Evolutionary conservation across 768 basidiomycete species (phyloP).

Genomic region (Lentinula lateritia): DNA sequence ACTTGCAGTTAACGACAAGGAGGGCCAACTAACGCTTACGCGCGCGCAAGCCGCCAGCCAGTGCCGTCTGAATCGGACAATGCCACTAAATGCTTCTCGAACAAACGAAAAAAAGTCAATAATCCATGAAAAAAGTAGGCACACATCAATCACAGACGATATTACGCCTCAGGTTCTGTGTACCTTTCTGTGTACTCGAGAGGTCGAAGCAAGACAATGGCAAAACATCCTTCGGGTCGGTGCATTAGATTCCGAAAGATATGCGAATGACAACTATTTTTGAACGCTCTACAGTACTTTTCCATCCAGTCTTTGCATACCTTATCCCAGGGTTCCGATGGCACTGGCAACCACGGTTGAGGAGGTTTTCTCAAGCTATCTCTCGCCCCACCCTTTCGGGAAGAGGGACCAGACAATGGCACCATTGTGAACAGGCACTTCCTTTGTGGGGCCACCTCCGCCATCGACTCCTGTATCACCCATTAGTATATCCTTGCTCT

Average conservation of each 20-base stretch:
- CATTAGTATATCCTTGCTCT: no score
- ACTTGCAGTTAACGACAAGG: no score
- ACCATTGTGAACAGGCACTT: neutral
- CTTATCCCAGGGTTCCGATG: neutral
- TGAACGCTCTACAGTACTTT: neutral
- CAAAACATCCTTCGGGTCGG: neutral
- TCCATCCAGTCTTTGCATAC: neutral
- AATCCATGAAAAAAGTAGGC: neutral
- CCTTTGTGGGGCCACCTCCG: neutral
- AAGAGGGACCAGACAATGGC: neutral
- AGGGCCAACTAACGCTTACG: no score
- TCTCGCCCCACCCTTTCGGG: neutral
- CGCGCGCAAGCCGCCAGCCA: no score
- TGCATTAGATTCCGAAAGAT: neutral
- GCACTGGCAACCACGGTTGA: neutral
- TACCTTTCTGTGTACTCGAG: neutral
- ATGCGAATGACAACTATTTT: neutral
- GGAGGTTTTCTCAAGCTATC: neutral
- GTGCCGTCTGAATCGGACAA: no score
- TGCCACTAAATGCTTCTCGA: no score
- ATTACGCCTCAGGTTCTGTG: neutral
- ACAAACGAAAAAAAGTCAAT: neutral
- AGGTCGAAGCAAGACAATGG: neutral
- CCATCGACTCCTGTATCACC: no score
- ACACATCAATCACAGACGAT: neutral